phyloP scores from a whole-genome alignment of 2,329 filamentous ascomycete genomes.

The Phoma sp. region DNA sequence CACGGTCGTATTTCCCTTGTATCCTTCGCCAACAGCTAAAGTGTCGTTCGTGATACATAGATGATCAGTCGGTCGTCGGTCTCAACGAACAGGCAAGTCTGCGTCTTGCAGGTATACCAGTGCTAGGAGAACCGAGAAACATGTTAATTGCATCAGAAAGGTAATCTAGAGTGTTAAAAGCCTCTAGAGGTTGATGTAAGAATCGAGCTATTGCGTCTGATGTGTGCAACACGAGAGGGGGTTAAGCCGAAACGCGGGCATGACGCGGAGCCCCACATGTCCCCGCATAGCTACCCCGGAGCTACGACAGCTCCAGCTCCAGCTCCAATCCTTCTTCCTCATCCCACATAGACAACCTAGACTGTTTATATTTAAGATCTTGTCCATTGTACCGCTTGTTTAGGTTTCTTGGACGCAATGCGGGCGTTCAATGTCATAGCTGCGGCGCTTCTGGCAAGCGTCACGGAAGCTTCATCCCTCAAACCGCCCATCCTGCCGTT shows the following conservation, averaged over 20 bases:
- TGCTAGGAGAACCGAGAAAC: too few species aligned
- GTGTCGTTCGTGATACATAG: too few species aligned
- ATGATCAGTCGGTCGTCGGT: too few species aligned
- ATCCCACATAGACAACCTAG: not conserved
- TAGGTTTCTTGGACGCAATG: constrained; percentile 30
- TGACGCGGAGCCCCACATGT: constrained; percentile 13
- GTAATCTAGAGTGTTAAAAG: too few species aligned
- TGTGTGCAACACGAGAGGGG: not conserved
- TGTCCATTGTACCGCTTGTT: not conserved
- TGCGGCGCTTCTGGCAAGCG: constrained; percentile 50
- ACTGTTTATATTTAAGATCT: not conserved
- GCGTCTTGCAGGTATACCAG: too few species aligned
- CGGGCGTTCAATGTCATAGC: constrained; percentile 27
- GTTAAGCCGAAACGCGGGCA: constrained; percentile 5
- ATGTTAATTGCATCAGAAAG: too few species aligned
- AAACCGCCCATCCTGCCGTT: constrained; percentile 61
- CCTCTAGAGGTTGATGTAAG: not conserved
- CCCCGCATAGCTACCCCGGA: constrained; percentile 20
- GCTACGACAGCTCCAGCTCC: constrained; percentile 1
- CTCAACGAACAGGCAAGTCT: too few species aligned
- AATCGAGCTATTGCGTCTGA: too few species aligned
- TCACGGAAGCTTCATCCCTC: constrained; percentile 58
- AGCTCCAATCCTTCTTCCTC: not conserved
- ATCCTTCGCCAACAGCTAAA: too few species aligned
- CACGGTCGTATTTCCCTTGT: too few species aligned